Base-by-base conservation (phyloP, 371 early-diverging fungal species). In the Mucor saturninus region DNA sequence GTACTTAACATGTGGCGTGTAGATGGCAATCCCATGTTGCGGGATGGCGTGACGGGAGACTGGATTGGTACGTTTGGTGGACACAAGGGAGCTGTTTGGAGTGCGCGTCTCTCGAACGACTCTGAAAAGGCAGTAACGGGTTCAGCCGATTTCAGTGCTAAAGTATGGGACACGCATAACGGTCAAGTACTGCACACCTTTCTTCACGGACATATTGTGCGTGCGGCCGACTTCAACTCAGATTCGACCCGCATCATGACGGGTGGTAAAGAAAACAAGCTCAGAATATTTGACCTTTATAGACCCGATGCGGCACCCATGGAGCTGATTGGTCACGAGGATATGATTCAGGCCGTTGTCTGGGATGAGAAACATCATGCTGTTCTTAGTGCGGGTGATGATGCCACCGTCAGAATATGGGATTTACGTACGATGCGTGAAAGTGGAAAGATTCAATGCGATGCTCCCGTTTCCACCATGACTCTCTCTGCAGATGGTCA, bases 31-130 rank as follows among this genome's bases (percentile, higher is more conserved):
- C 93, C 95, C 2, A 93, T 93, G 82, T 74, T 95, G 55, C 83
- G 94, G 60, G 89, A 91, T 62, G 95, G 95, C 14, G 78, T 83
- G 35, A 95, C 95, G 1, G 95, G 95, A 43, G 94, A 95, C 71
- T 95, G 94, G 94, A 89, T 93, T 58, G 95, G 95, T 5, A 92
- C 91, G 8, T 93, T 93, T 62, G 65, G 86, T 62, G 94, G 93
- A 14, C 95, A 95, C 72, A 93, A 95, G 75, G 94, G 93, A 39
- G 94, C 93, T 4, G 94, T 95, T 0, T 93, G 95, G 95, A 88
- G 89, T 65, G 92, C 95, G n/a, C 84, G 89, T 52, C 77, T 95
- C 49, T 87, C 86, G 11, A 76, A 80, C 21, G 89, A 90, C 67
- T 88, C 94, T 6, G 75, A 83, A 35, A 81, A 83, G 50, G 93